Evolutionary conservation across 352 stramenopile species (phyloP).

Genomic region (Globisporangium mamillatum): DNA sequence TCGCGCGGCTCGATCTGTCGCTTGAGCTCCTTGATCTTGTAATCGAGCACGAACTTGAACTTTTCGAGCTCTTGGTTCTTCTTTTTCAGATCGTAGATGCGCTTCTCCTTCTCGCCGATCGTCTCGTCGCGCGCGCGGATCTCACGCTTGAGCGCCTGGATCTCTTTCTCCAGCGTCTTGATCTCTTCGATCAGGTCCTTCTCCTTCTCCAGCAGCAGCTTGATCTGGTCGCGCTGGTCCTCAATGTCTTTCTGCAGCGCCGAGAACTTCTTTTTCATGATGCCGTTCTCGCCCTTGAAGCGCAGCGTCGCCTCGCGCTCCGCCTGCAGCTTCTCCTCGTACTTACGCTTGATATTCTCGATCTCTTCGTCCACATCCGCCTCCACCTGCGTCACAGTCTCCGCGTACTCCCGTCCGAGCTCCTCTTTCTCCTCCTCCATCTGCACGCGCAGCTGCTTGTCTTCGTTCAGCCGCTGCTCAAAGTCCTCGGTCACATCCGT

Average conservation of each 20-base stretch:
- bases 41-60: constrained; percentile 96
- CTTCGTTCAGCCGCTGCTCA: constrained; percentile 85
- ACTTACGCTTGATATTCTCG: constrained; percentile 83
- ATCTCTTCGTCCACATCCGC: constrained; percentile 88
- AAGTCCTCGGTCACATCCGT: constrained; percentile 91
- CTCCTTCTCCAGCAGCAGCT: constrained; percentile 83
- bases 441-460: constrained; percentile 72
- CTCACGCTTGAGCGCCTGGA: constrained; percentile 93
- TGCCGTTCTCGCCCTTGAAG: constrained; percentile 92
- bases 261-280: constrained; percentile 94
- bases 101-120: constrained; percentile 94
- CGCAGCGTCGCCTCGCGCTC: constrained; percentile 86
- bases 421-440: constrained; percentile 88
- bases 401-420: constrained; percentile 69
- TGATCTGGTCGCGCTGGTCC: constrained; percentile 90
- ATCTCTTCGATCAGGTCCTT: constrained; percentile 86
- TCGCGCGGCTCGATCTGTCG: constrained; percentile 93
- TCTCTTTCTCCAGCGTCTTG: constrained; percentile 88
- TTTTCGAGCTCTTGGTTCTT: constrained; percentile 97
- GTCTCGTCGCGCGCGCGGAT: constrained; percentile 94
- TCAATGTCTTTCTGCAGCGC: constrained; percentile 91
- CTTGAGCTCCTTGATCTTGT: constrained; percentile 97
- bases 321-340: constrained; percentile 82
- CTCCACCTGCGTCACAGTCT: constrained; percentile 77
- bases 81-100: constrained; percentile 94